Base-by-base conservation (phyloP, 2,329 filamentous ascomycete species). In the Curvularia eragrostidis region DNA sequence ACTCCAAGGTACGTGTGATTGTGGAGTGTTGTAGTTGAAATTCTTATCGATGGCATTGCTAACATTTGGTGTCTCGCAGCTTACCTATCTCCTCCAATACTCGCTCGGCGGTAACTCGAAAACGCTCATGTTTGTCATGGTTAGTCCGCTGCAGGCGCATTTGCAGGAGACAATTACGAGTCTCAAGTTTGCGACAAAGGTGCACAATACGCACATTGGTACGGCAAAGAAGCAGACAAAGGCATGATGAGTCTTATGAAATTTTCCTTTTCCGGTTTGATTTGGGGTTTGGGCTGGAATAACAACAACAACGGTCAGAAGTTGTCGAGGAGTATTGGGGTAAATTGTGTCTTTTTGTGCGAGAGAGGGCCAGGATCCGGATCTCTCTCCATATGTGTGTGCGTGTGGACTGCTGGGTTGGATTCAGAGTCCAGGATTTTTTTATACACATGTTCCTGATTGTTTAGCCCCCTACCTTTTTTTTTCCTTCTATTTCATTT, bases 121-220 rank as follows among this genome's bases (percentile, higher is more conserved):
- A 80, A 99, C 95, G 0, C 88, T 99, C 69, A 99, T 99, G 95
- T 97, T 99, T 76, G 92, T 98, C 75, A 98, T 98, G 93, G 91
- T 97, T 55, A 95, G 90, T 67, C 95, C 95, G 32, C 81, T 98
- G 58, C 91, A 96, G 80, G 90, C 88, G 5, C 95, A 98, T 80
- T 82, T 97, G 64, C 90, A 89, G 71, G 95, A 99, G 82, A 97
- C 93, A 3, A 82, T 97, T 74, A 97, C 93, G 43, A 97, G 93
- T 82, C 83, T 99, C 77, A 90, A 95, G 71, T 99, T 99, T 78
- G 95, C 95, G 15, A 96, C 91, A 32, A 98, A 97, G 85, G 93
- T 93, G 62, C 88, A 92, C 79, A 96, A 96, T 74, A 96, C 93
- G 24, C 92, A 96, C 68, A 96, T 97, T 68, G 93, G 93, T 58